These are phyloP conservation scores for Fusarium annulatum DNA, from an alignment of 2,329 filamentous ascomycete genomes.

Conservation along the genomic window DNA sequence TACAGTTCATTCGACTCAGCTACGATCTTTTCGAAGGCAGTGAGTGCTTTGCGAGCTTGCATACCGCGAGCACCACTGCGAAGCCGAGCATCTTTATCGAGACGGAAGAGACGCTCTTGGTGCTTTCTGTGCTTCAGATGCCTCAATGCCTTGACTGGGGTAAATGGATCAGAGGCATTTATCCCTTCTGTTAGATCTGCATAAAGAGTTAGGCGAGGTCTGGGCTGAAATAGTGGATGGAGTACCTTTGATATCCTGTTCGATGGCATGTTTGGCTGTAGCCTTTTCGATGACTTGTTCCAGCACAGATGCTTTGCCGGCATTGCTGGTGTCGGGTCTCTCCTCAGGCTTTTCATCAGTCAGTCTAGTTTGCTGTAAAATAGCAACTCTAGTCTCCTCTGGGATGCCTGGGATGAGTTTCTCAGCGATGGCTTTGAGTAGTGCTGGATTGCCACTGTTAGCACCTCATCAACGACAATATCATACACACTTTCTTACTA, in stretches of 20 bases:
- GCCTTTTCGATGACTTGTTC: conserved; percentile 75
- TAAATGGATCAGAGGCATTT: conserved; percentile 65
- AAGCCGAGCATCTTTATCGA: conserved; percentile 78
- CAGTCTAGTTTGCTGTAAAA: conserved; percentile 73
- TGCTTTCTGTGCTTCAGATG: conserved; percentile 71
- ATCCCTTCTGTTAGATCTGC: conserved; percentile 69
- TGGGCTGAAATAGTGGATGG: rapidly evolving
- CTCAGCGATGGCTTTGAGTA: conserved; percentile 79
- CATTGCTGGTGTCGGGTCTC: conserved; percentile 6
- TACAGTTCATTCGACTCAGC: conserved; percentile 66
- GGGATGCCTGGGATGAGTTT: conserved; percentile 83
- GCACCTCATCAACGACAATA: neutral
- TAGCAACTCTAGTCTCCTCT: conserved; percentile 70
- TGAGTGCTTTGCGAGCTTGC: conserved; percentile 79
- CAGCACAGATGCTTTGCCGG: conserved; percentile 61
- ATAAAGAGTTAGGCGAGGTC: neutral
- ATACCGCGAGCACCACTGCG: conserved; percentile 80
- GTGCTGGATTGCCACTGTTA: conserved; percentile 57
- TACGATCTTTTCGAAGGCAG: conserved; percentile 74
- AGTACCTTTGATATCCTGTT: conserved; percentile 69
- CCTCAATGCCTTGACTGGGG: conserved; percentile 70
- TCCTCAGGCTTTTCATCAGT: conserved; percentile 48
- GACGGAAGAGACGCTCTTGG: conserved; percentile 71
- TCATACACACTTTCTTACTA: conserved; percentile 59
- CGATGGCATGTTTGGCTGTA: conserved; percentile 65